Conservation (phyloP, 352 stramenopile species). For the Globisporangium nodosum region DNA sequence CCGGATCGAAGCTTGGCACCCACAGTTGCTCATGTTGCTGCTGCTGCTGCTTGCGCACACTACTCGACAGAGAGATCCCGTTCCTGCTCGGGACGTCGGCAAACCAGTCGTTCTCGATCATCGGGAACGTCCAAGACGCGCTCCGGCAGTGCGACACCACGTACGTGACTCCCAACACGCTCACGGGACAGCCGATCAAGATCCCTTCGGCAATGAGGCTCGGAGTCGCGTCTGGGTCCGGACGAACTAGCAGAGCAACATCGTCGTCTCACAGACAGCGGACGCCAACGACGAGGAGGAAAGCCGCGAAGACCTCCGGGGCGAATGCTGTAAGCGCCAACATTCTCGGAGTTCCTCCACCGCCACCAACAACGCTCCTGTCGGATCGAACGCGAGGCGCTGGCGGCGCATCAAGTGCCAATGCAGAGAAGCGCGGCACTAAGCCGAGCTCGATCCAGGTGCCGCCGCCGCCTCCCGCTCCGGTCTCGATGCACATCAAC, state of each 20-base stretch:
- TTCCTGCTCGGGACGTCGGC: constrained; percentile 60
- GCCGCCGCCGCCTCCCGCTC: constrained; percentile 9
- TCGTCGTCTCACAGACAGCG: background rate
- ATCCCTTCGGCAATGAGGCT: constrained; percentile 5
- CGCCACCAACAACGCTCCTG: constrained; percentile 9
- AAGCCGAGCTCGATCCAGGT: constrained; percentile 44
- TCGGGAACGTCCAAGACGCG: constrained; percentile 68
- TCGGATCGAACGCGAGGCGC: constrained; percentile 4
- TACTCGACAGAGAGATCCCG: constrained; percentile 39
- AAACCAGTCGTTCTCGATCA: constrained; percentile 61
- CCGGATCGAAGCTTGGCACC: background rate
- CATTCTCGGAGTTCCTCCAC: constrained; percentile 13
- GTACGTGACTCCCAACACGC: constrained; percentile 30
- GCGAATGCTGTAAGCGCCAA: constrained; percentile 3
- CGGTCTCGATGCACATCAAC: constrained; percentile 32
- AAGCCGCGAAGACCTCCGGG: background rate
- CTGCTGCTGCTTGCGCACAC: background rate
- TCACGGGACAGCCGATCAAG: constrained; percentile 4
- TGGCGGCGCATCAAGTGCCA: background rate
- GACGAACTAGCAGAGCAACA: background rate
- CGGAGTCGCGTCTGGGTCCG: background rate
- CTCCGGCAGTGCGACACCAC: constrained; percentile 61
- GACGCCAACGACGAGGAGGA: background rate
- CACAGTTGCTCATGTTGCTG: background rate
- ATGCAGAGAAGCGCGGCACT: background rate